These are phyloP conservation scores for Echeveria elegans DNA, from an alignment of 164 flowering plant genomes.

Conservation along the genomic window DNA sequence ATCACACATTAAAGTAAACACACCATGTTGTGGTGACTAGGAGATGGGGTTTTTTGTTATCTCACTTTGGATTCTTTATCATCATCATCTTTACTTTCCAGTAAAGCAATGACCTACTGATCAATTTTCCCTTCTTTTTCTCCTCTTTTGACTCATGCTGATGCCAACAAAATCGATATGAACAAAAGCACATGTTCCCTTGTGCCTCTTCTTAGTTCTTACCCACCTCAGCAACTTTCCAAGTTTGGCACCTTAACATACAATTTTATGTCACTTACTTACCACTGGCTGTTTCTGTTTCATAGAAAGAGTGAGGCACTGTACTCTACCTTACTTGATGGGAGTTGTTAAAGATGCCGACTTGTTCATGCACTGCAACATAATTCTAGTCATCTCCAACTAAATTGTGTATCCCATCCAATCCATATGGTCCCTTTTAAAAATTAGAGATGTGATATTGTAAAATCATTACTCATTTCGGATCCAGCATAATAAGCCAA, in stretches of 20 bases:
- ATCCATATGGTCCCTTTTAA: too few relatives aligned
- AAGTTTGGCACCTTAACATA: neutral
- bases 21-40: neutral
- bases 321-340: too few relatives aligned
- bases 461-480: too few relatives aligned
- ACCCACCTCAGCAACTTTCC: neutral
- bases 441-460: too few relatives aligned
- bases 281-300: too few relatives aligned
- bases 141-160: neutral
- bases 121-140: neutral
- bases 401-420: too few relatives aligned
- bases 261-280: too few relatives aligned
- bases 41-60: neutral
- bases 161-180: neutral
- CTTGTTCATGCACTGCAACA: too few relatives aligned
- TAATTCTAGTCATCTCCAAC: too few relatives aligned
- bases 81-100: neutral
- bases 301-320: too few relatives aligned
- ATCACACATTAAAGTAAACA: neutral
- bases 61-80: neutral
- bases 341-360: too few relatives aligned
- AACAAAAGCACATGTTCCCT: neutral
- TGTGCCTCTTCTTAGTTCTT: neutral
- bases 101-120: neutral
- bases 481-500: too few relatives aligned